Evolutionary conservation across 2,329 filamentous ascomycete genomes (phyloP).

Genomic region (Paraphoma chrysanthemicola): DNA sequence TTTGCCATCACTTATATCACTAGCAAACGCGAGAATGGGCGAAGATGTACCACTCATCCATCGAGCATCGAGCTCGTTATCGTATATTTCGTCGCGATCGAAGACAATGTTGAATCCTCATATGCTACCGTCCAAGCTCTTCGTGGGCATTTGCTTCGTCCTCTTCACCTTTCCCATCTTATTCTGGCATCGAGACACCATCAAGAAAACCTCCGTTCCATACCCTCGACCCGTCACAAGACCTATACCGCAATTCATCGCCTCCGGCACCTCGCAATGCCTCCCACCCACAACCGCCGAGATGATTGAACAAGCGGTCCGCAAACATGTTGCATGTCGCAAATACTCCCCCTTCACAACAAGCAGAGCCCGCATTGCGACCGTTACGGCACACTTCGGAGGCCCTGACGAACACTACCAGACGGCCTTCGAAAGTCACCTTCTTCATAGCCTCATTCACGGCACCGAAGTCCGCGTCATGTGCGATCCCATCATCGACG

Average conservation of each 20-base stretch:
- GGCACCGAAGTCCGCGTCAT: slow-evolving; percentile 53
- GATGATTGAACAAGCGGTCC: slow-evolving; percentile 13
- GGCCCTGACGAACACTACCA: slow-evolving; percentile 47
- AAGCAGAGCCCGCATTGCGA: slow-evolving; percentile 37
- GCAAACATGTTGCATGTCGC: slow-evolving; percentile 21
- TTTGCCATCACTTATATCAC: too few species aligned
- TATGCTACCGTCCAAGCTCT: slow-evolving; percentile 1
- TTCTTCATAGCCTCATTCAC: slow-evolving; percentile 49
- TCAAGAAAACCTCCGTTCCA: slow-evolving; percentile 10
- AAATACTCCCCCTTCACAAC: slow-evolving; percentile 21
- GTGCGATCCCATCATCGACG: slow-evolving; percentile 51
- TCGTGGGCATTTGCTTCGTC: slow-evolving; percentile 8
- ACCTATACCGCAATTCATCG: slow-evolving; percentile 15
- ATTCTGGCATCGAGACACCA: slow-evolving; percentile 8
- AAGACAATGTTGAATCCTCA: background rate
- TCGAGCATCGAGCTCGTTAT: background rate
- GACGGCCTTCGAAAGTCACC: slow-evolving; percentile 51
- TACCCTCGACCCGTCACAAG: slow-evolving; percentile 10
- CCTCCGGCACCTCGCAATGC: slow-evolving; percentile 21
- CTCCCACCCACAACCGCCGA: slow-evolving; percentile 16
- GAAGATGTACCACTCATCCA: slow-evolving; percentile 2
- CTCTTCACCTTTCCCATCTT: slow-evolving; percentile 8
- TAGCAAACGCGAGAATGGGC: background rate
- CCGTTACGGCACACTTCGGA: slow-evolving; percentile 50
- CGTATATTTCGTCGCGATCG: background rate